Percentiles rank a stretch among this genome's conserved stretches.
phyloP scores from a whole-genome alignment of 1,284 basidiomycete species.

The Rhodotorula sp. region DNA sequence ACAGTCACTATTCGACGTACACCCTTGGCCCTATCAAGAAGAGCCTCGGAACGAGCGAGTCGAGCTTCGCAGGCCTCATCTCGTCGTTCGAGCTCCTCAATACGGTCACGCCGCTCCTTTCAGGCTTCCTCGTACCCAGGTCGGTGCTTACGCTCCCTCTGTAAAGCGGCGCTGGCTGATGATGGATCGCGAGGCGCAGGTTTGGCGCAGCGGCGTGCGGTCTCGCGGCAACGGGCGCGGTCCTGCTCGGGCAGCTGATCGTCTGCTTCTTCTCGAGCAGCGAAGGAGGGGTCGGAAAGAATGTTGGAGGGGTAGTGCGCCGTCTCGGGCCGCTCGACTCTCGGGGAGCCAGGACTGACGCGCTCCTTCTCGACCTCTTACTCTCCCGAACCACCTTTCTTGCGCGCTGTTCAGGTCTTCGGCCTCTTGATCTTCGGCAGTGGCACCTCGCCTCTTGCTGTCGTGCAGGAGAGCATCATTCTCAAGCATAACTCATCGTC shows the following conservation, averaged over 20 bases:
- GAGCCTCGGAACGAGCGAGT: constrained; percentile 20
- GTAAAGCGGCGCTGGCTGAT: background rate
- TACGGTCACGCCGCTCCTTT: constrained; percentile 33
- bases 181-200: background rate
- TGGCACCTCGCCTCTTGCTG: constrained; percentile 31
- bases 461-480: constrained; percentile 39
- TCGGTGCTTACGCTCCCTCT: background rate
- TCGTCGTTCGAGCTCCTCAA: constrained; percentile 33
- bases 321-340: too few relatives aligned
- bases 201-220: constrained; percentile 30
- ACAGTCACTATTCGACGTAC: constrained; percentile 33
- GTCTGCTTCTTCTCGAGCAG: constrained; percentile 17
- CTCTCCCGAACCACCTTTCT: too few relatives aligned
- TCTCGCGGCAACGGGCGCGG: constrained; percentile 25
- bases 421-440: constrained; percentile 30
- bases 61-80: constrained; percentile 26
- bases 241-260: constrained; percentile 28
- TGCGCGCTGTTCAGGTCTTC: background rate
- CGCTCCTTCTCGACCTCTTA: background rate
- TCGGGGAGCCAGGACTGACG: background rate
- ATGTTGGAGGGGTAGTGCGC: constrained; percentile 10
- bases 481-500: constrained; percentile 19
- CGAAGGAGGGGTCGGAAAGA: background rate
- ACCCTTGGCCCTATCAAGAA: constrained; percentile 34
- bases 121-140: constrained; percentile 26